These are phyloP conservation scores for Orobanche coerulescens DNA, from an alignment of 257 asterid species.

Conservation along the genomic window DNA sequence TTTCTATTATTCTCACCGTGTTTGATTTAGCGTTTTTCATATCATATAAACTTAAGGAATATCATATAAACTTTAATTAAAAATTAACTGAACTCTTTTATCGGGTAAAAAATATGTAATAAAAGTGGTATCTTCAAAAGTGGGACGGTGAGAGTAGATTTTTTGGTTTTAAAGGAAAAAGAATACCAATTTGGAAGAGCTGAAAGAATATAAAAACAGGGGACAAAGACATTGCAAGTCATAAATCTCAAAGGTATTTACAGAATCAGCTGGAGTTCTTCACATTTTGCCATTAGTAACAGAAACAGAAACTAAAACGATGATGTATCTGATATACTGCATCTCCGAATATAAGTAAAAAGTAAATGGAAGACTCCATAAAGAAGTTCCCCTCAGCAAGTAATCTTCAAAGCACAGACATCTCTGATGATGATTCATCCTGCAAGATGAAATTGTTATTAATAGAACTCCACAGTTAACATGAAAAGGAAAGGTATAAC, in stretches of 20 bases:
- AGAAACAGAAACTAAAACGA: neutral
- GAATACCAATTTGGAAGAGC: neutral
- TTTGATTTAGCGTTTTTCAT: neutral
- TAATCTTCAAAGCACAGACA: slow-evolving; percentile 16
- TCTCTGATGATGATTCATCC: slow-evolving; percentile 2
- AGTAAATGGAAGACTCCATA: slow-evolving; percentile 7
- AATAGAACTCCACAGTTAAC: neutral
- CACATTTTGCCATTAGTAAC: slow-evolving; percentile 10
- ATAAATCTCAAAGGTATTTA: slow-evolving; percentile 1
- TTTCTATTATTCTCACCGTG: neutral
- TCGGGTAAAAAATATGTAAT: too few relatives aligned
- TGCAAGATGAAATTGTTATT: slow-evolving; percentile 7
- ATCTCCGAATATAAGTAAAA: neutral
- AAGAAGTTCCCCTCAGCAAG: slow-evolving; percentile 7
- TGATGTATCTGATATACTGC: slow-evolving; percentile 11
- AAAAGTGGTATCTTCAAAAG: too few relatives aligned
- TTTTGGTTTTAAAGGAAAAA: neutral
- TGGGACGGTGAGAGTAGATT: too few relatives aligned
- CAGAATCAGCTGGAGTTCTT: slow-evolving; percentile 2
- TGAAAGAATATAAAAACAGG: neutral
- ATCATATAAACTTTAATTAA: too few relatives aligned
- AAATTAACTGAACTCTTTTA: too few relatives aligned
- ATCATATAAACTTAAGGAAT: neutral
- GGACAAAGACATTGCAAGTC: neutral
- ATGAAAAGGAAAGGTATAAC: neutral